These are phyloP conservation scores for Xylaria digitata DNA, from an alignment of 2,329 filamentous ascomycete genomes.

Conservation along the genomic window DNA sequence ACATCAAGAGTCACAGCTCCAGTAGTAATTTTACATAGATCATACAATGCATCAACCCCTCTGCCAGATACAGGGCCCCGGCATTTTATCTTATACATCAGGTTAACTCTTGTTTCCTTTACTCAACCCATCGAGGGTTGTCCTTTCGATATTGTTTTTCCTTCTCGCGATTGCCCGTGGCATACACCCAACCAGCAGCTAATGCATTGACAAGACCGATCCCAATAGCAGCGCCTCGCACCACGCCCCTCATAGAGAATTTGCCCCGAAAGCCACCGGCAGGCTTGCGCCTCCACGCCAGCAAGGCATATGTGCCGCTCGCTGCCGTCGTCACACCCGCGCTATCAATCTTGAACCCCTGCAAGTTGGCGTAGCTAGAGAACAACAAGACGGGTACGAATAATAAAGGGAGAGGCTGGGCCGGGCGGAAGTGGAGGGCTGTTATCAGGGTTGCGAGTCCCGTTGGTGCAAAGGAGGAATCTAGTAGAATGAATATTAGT, in stretches of 20 bases:
- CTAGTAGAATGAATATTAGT: slow-evolving; percentile 49
- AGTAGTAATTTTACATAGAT: slow-evolving; percentile 9
- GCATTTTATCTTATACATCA: slow-evolving; percentile 13
- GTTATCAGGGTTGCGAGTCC: slow-evolving; percentile 67
- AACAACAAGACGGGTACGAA: slow-evolving; percentile 66
- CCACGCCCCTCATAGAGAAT: slow-evolving; percentile 60
- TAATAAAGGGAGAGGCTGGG: slow-evolving; percentile 62
- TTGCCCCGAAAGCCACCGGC: slow-evolving; percentile 49
- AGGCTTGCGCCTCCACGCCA: slow-evolving; percentile 61
- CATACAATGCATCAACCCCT: slow-evolving; percentile 4
- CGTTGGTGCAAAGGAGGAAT: slow-evolving; percentile 64
- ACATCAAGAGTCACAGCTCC: not conserved
- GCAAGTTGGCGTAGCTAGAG: slow-evolving; percentile 68
- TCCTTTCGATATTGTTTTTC: slow-evolving; percentile 62
- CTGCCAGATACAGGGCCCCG: not conserved
- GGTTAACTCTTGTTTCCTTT: slow-evolving; percentile 29
- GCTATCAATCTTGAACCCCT: slow-evolving; percentile 67
- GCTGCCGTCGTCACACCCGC: slow-evolving; percentile 67
- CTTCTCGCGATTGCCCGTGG: slow-evolving; percentile 60
- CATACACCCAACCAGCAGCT: slow-evolving; percentile 65
- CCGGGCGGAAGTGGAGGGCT: slow-evolving; percentile 66
- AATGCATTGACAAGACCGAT: slow-evolving; percentile 61
- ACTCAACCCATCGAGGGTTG: slow-evolving; percentile 63
- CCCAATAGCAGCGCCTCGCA: slow-evolving; percentile 63
- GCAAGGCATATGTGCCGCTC: slow-evolving; percentile 67